These are phyloP conservation scores for Trametes coccinea DNA, from an alignment of 768 basidiomycete species.

Conservation along the genomic window DNA sequence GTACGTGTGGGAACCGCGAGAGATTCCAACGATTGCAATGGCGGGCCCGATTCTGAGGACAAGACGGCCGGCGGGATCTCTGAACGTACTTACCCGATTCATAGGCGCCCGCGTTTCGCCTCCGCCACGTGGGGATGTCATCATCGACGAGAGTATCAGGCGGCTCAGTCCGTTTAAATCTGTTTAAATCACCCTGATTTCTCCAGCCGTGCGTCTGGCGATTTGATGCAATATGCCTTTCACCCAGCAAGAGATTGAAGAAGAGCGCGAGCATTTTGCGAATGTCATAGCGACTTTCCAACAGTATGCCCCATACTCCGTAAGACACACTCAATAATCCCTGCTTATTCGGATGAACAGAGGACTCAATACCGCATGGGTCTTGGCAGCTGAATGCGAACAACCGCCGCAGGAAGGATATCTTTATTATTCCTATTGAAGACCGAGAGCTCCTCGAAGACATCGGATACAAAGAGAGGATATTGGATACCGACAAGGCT, in stretches of 20 bases:
- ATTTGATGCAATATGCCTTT: conserved; percentile 21
- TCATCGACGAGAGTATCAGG: no score
- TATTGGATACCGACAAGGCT: conserved; percentile 77
- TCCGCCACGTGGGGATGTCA: no score
- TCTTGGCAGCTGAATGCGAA: conserved; percentile 52
- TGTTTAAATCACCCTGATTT: no score
- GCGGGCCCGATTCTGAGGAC: no score
- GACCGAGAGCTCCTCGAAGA: conserved; percentile 69
- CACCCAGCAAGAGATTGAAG: conserved; percentile 38
- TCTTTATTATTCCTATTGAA: conserved; percentile 63
- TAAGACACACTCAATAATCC: conserved; percentile 34
- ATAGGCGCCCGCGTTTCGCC: no score
- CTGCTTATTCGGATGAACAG: background rate
- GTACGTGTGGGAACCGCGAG: no score
- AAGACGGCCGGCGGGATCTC: no score
- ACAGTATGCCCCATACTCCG: conserved; percentile 75
- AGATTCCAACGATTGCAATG: no score
- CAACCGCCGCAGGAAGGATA: conserved; percentile 72
- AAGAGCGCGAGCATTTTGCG: conserved; percentile 72
- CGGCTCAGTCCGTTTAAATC: no score
- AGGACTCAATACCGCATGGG: background rate
- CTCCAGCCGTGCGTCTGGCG: no score
- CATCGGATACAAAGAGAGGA: conserved; percentile 77
- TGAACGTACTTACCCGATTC: no score
- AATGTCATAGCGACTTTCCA: conserved; percentile 76